A percentile compares a stretch with the other conserved stretches of the same genome.
These are phyloP conservation scores for Ceratocystis cubensis DNA, from an alignment of 2,329 filamentous ascomycete genomes.

Conservation along the genomic window DNA sequence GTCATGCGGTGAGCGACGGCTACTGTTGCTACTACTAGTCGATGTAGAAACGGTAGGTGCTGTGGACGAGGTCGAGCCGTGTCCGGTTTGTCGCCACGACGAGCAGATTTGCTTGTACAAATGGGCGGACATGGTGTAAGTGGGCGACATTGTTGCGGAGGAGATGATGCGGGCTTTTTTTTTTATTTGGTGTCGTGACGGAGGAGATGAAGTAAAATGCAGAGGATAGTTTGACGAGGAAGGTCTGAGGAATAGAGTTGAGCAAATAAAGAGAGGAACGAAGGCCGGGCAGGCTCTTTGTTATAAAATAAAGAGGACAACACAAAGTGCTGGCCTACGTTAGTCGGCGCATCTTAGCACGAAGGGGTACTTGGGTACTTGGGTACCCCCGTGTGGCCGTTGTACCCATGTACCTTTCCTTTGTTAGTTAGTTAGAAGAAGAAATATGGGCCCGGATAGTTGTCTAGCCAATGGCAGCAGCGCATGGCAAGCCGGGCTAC, in stretches of 20 bases:
- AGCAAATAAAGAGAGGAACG: too few relatives aligned
- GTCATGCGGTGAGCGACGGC: slow-evolving; percentile 11
- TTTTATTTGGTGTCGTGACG: neutral
- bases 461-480: neutral
- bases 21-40: slow-evolving; percentile 6
- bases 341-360: too few relatives aligned
- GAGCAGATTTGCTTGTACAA: slow-evolving; percentile 48
- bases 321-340: too few relatives aligned
- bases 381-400: neutral
- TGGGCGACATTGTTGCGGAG: slow-evolving; percentile 39
- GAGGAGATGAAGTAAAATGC: neutral
- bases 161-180: neutral
- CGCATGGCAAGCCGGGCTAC: neutral
- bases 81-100: slow-evolving; percentile 40
- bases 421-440: neutral
- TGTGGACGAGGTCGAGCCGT: slow-evolving; percentile 28
- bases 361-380: too few relatives aligned
- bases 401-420: neutral
- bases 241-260: too few relatives aligned
- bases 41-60: slow-evolving; percentile 14
- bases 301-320: too few relatives aligned
- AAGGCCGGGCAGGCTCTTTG: too few relatives aligned
- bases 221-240: neutral
- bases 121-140: slow-evolving; percentile 49
- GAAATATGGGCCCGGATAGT: neutral